These are phyloP conservation scores for Rhazya stricta DNA, from an alignment of 257 asterid species.

Conservation along the genomic window DNA sequence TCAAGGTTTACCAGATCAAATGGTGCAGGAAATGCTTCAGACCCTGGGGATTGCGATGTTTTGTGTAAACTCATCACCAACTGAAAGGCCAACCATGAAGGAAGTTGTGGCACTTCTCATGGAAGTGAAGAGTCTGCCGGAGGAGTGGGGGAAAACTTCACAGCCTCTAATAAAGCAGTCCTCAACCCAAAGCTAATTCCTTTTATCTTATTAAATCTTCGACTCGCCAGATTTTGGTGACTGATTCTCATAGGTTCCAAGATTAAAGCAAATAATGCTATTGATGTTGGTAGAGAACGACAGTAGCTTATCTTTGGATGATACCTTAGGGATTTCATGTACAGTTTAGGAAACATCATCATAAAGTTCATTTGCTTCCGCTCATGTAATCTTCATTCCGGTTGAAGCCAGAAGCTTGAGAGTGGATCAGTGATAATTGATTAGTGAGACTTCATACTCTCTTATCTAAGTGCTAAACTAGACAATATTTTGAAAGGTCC, in stretches of 20 bases:
- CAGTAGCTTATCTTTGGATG: constrained; percentile 27
- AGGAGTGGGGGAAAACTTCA: constrained; percentile 71
- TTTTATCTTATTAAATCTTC: not conserved
- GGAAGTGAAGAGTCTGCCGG: constrained; percentile 83
- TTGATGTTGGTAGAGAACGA: constrained; percentile 18
- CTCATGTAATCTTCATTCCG: constrained; percentile 6
- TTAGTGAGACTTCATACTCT: not conserved
- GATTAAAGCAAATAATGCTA: not conserved
- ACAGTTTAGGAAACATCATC: constrained; percentile 45
- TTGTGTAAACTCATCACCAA: constrained; percentile 79
- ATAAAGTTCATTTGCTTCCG: constrained; percentile 20
- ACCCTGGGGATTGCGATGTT: constrained; percentile 95
- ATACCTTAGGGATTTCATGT: constrained; percentile 39
- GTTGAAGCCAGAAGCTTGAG: constrained; percentile 7
- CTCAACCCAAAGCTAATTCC: constrained; percentile 51
- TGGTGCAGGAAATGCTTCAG: constrained; percentile 97
- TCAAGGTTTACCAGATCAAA: constrained; percentile 70
- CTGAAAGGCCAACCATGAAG: constrained; percentile 90
- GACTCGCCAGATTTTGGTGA: constrained; percentile 17
- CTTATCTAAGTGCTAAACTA: too few species aligned
- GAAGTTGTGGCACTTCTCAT: constrained; percentile 90
- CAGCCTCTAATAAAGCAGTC: constrained; percentile 85
- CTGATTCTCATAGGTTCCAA: constrained; percentile 24
- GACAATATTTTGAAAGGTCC: too few species aligned
- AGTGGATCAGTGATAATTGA: not conserved